phyloP scores from a whole-genome alignment of 805 yeast genomes.

The Candida montana region DNA sequence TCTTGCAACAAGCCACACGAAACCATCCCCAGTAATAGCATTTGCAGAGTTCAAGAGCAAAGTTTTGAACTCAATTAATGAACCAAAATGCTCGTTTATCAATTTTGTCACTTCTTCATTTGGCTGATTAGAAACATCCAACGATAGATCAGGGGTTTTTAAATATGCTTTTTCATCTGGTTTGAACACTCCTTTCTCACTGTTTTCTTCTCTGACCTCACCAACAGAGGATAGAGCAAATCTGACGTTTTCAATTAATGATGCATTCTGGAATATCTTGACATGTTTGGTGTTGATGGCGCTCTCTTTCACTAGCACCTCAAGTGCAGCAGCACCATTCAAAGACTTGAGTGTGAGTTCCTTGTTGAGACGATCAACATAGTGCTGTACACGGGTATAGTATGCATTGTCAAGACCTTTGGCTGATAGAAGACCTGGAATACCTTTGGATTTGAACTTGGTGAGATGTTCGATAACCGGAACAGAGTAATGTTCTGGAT shows the following conservation, averaged over 20 bases:
- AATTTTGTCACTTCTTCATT: constrained; percentile 25
- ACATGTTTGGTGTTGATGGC: constrained; percentile 27
- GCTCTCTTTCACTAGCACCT: constrained; percentile 21
- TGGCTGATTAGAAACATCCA: constrained; percentile 27
- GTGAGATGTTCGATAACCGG: constrained; percentile 10
- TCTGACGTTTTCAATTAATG: constrained; percentile 32
- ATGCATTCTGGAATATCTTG: constrained; percentile 33
- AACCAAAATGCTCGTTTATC: constrained; percentile 62
- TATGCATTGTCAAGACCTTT: constrained; percentile 47
- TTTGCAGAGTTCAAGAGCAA: constrained; percentile 63
- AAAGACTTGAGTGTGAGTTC: constrained; percentile 23
- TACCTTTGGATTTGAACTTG: constrained; percentile 28
- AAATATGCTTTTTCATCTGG: constrained; percentile 30
- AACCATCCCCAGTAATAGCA: constrained; percentile 82
- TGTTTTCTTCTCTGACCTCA: constrained; percentile 18
- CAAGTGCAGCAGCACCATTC: constrained; percentile 22
- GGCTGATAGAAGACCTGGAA: constrained; percentile 45
- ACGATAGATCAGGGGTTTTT: constrained; percentile 38
- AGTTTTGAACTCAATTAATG: constrained; percentile 68
- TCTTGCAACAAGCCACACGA: constrained; percentile 79
- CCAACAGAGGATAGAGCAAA: constrained; percentile 33
- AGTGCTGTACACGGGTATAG: constrained; percentile 37
- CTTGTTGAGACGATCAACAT: constrained; percentile 36
- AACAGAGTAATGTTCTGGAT: constrained; percentile 12
- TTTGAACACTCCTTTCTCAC: constrained; percentile 3